Conservation (phyloP, 768 basidiomycete genomes). For the Hygrocybe coccinea region DNA sequence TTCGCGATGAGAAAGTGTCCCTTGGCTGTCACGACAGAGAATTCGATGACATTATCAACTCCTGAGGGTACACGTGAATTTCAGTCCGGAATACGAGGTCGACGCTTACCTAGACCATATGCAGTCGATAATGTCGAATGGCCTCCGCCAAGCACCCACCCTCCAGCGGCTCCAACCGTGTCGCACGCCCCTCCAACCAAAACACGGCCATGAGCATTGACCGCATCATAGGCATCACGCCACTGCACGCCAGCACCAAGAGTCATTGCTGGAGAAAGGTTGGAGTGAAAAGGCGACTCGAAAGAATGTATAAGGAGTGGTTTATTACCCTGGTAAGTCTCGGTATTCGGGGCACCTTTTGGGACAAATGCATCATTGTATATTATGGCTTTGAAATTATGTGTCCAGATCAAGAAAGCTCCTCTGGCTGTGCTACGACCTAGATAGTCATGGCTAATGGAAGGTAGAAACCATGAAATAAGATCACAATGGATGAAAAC, state of each 20-base stretch:
- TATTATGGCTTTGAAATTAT: constrained; percentile 35
- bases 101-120: constrained; percentile 39
- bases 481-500: background rate
- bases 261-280: constrained; percentile 21
- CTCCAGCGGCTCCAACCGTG: constrained; percentile 44
- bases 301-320: background rate
- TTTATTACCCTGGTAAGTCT: constrained; percentile 16
- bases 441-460: constrained; percentile 31
- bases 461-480: background rate
- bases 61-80: constrained; percentile 22
- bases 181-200: constrained; percentile 42
- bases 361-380: constrained; percentile 29
- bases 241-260: constrained; percentile 45
- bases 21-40: constrained; percentile 40
- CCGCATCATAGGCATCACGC: constrained; percentile 39
- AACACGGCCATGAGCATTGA: constrained; percentile 33
- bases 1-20: constrained; percentile 40
- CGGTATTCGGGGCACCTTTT: constrained; percentile 25
- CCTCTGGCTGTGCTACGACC: constrained; percentile 38
- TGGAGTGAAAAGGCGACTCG: background rate
- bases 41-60: constrained; percentile 45
- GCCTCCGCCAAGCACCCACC: constrained; percentile 47
- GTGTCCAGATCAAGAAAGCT: constrained; percentile 39
- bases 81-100: background rate
- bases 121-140: constrained; percentile 38